These are phyloP conservation scores for Tylopilus felleus DNA, from an alignment of 768 basidiomycete genomes.

Conservation along the genomic window DNA sequence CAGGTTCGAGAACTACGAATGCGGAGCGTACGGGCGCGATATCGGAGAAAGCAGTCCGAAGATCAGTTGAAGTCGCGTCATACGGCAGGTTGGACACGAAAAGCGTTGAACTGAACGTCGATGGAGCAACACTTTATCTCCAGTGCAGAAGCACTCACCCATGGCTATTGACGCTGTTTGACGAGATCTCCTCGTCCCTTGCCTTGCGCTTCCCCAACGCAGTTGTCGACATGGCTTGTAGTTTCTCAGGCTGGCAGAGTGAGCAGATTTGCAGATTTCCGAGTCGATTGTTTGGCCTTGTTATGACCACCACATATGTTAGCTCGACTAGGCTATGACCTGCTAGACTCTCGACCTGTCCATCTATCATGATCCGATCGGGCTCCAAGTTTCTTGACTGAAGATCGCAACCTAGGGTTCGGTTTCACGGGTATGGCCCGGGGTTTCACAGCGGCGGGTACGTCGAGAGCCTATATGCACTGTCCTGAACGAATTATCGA, in stretches of 20 bases:
- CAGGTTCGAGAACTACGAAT: constrained; percentile 85
- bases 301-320: background rate
- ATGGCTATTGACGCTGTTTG: constrained; percentile 7
- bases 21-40: constrained; percentile 92
- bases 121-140: background rate
- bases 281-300: constrained; percentile 10
- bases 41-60: constrained; percentile 92
- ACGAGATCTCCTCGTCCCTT: constrained; percentile 14
- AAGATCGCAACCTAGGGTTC: too few species aligned
- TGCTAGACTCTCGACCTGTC: too few species aligned
- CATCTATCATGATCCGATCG: too few species aligned
- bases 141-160: constrained; percentile 15
- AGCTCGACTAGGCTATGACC: too few species aligned
- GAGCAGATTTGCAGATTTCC: background rate
- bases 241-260: background rate
- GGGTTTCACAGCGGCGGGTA: too few species aligned
- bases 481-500: too few species aligned
- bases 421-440: too few species aligned
- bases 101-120: constrained; percentile 62
- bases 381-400: too few species aligned
- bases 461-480: too few species aligned
- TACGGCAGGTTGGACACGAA: constrained; percentile 95
- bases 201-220: constrained; percentile 29
- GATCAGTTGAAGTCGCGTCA: constrained; percentile 83
- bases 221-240: constrained; percentile 6